Conservation (phyloP, 2,329 filamentous ascomycete species). For the Trichoderma koningii region DNA sequence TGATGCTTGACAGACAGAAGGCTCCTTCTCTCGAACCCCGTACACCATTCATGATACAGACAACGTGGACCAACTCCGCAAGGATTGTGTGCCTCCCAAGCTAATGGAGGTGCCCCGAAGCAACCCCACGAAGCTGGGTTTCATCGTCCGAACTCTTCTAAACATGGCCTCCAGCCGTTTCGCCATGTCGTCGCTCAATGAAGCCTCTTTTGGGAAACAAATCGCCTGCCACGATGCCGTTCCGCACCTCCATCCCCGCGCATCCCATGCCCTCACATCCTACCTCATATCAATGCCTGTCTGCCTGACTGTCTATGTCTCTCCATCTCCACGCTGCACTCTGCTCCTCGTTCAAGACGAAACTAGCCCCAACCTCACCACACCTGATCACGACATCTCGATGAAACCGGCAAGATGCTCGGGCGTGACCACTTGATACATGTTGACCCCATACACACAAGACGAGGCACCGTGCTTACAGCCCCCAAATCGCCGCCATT, state of each 20-base stretch:
- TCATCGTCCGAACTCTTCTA: background rate
- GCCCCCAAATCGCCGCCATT: background rate
- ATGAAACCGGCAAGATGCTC: background rate
- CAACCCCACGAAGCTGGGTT: background rate
- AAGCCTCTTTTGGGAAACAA: background rate
- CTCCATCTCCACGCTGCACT: no score
- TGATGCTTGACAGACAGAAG: background rate
- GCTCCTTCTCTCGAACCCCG: no score
- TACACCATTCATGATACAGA: no score
- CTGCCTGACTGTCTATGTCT: background rate
- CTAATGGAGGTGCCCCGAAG: background rate
- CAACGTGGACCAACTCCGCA: background rate
- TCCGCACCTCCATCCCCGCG: background rate
- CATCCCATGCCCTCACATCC: background rate
- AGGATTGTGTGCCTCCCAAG: conserved; percentile 2
- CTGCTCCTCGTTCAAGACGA: background rate
- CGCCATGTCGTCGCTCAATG: conserved; percentile 1
- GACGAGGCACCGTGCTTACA: background rate
- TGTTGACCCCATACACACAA: background rate
- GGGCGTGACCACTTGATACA: background rate
- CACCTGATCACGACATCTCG: background rate
- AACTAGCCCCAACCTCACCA: background rate
- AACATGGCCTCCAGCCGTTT: background rate
- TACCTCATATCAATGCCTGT: background rate
- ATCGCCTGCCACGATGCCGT: background rate